Conservation (phyloP, 805 yeast species). For the Wickerhamiella siamensis region DNA sequence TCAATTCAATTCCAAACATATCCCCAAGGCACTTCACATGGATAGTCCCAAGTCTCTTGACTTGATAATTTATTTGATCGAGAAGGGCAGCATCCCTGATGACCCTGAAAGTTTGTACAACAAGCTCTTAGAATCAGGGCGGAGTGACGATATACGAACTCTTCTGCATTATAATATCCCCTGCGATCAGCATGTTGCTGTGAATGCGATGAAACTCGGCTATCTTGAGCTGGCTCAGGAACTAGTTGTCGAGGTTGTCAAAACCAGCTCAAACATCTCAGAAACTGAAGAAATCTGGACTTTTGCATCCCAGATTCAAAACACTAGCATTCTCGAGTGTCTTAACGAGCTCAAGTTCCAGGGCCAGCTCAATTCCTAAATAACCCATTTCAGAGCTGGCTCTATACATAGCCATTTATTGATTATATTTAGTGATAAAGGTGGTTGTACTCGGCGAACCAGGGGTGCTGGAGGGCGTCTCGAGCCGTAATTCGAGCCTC, state of each 20-base stretch:
- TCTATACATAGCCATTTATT: not conserved
- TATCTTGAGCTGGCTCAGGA: conserved; percentile 5
- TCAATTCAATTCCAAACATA: conserved; percentile 71
- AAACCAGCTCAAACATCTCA: conserved; percentile 1
- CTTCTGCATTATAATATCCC: conserved; percentile 5
- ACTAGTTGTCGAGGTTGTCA: conserved; percentile 5
- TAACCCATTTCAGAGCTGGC: no score
- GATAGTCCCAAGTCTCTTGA: conserved; percentile 5
- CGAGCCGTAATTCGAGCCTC: conserved; percentile 38
- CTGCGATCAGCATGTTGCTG: conserved; percentile 6
- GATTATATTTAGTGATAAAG: conserved; percentile 4
- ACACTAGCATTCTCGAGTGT: not conserved
- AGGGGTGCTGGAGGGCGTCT: conserved; percentile 46
- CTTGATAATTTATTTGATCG: conserved; percentile 20
- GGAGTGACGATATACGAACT: conserved; percentile 5
- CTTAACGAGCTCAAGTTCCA: not conserved
- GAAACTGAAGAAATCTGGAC: not conserved
- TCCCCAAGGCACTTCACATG: conserved; percentile 59
- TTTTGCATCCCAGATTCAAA: not conserved
- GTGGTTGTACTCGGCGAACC: conserved; percentile 64
- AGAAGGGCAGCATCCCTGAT: conserved; percentile 12
- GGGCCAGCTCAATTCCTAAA: no score
- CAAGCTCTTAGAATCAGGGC: conserved; percentile 1
- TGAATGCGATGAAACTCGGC: conserved; percentile 6
- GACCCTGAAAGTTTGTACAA: conserved; percentile 8